A percentile compares a stretch with the other conserved stretches of the same genome.
Evolutionary conservation across 2,329 filamentous ascomycete genomes (phyloP).

Genomic region (Aspergillus ochraceus): DNA sequence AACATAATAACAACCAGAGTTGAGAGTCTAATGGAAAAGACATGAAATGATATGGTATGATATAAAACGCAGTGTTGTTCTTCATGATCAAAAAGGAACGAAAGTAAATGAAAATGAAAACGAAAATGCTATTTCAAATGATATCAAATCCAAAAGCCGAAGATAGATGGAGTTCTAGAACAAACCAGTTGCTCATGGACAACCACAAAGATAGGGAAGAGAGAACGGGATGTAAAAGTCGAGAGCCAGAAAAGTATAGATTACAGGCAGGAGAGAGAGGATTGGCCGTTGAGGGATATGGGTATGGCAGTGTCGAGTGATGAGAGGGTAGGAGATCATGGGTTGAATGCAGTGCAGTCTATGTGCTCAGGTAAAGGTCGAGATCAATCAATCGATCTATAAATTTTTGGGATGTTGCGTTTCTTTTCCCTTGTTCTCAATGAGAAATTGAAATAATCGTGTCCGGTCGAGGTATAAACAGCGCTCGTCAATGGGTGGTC

Average conservation of each 20-base stretch:
- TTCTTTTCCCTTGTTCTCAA: constrained; percentile 7
- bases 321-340: constrained; percentile 2
- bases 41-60: neutral
- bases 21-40: neutral
- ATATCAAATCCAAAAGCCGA: constrained; percentile 2
- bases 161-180: constrained; percentile 6
- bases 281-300: constrained; percentile 1
- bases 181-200: constrained; percentile 14
- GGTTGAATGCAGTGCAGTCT: constrained; percentile 11
- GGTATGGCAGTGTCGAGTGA: neutral
- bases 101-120: neutral
- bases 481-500: constrained; percentile 15
- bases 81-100: neutral
- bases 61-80: neutral
- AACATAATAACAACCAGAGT: neutral
- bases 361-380: constrained; percentile 16
- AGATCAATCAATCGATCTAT: constrained; percentile 5
- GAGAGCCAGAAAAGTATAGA: constrained; percentile 15
- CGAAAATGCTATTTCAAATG: neutral
- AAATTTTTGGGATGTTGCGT: neutral
- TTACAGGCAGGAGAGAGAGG: constrained; percentile 16
- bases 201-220: constrained; percentile 6
- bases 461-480: constrained; percentile 12
- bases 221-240: neutral
- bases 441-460: constrained; percentile 11